Evolutionary conservation across 768 basidiomycete species (phyloP).

Genomic region (Clathrus columnatus): DNA sequence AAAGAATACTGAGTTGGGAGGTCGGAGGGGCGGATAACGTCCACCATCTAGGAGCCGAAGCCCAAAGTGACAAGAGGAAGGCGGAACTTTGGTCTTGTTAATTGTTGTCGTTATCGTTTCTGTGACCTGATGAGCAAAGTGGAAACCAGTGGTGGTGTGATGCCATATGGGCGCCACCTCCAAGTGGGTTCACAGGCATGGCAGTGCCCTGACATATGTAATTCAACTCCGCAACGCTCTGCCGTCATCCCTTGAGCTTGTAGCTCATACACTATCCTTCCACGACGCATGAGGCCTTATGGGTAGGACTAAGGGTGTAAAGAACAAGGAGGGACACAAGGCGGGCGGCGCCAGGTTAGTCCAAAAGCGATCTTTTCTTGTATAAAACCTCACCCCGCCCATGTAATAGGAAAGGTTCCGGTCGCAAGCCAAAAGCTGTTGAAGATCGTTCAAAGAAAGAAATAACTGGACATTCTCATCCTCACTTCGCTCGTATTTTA

Average conservation of each 20-base stretch:
- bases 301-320: slow-evolving; percentile 8
- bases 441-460: not conserved
- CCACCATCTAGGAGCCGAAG: slow-evolving; percentile 11
- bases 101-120: not conserved
- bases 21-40: slow-evolving; percentile 9
- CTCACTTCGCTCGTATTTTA: not conserved
- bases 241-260: not conserved
- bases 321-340: slow-evolving; percentile 8
- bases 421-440: slow-evolving; percentile 5
- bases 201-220: not conserved
- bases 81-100: not conserved
- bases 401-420: slow-evolving; percentile 7
- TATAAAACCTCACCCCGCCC: not conserved
- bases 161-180: not conserved
- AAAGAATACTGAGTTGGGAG: slow-evolving; percentile 4
- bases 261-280: not conserved
- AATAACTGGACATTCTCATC: not conserved
- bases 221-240: not conserved
- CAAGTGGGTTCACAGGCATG: not conserved
- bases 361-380: not conserved
- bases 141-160: not conserved
- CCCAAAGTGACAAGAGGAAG: not conserved
- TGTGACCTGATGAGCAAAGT: not conserved
- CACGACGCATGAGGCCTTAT: not conserved
- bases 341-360: slow-evolving; percentile 9